Evolutionary conservation across 305 asterid genomes (phyloP).

Genomic region (Lippia alba): DNA sequence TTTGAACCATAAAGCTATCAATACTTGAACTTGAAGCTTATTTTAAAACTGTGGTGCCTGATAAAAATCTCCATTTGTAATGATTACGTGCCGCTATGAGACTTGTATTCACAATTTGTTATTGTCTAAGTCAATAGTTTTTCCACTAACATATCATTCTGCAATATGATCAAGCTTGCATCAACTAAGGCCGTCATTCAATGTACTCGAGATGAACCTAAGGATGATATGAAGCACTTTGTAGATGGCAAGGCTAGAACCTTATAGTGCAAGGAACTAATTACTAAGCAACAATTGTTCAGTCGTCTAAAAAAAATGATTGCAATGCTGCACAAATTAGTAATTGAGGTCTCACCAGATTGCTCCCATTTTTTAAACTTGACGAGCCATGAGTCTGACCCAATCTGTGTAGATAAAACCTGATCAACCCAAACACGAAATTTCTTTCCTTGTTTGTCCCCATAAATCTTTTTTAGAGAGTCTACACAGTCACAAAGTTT

Average conservation of each 20-base stretch:
- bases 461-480: conserved; percentile 55
- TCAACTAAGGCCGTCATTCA: conserved; percentile 14
- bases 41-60: no score
- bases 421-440: conserved; percentile 93
- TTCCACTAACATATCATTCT: neutral
- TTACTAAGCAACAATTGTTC: neutral
- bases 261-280: conserved; percentile 4
- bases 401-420: conserved; percentile 69
- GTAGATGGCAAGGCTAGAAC: neutral
- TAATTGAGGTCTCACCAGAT: conserved; percentile 55
- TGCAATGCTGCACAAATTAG: neutral
- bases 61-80: no score
- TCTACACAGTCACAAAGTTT: conserved; percentile 60
- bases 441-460: conserved; percentile 72
- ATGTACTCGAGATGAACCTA: neutral
- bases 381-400: conserved; percentile 85
- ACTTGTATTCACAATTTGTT: no score
- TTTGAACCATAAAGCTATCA: no score
- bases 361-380: conserved; percentile 91
- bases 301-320: neutral
- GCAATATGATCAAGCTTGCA: conserved; percentile 10
- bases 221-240: neutral
- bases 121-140: neutral
- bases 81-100: no score
- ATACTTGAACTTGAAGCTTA: no score